Base-by-base conservation (phyloP, 73 alveolate genomes). In the Paramecium octaurelia region DNA sequence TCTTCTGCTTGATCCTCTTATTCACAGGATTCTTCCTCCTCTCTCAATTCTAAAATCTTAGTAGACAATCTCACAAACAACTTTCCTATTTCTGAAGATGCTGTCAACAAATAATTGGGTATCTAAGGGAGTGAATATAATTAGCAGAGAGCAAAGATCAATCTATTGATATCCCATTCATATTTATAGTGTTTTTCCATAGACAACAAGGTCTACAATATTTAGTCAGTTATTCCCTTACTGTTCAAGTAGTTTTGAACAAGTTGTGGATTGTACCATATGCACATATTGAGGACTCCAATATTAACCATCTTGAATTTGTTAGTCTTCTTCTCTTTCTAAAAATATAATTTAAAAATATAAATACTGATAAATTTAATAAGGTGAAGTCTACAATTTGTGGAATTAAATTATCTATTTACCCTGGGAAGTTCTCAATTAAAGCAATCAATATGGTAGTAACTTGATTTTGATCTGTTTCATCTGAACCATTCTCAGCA, bases 241-340 rank as follows among this genome's bases (percentile, higher is more conserved):
- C 43, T 27, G n/a, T 93, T 93, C 18, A 95, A 73, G 14, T 68
- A 38, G 24, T 40, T 24, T 83, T 92, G 64, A 20, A 95, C 89
- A 20, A 94, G 73, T 38, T 23, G 16, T 11, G 97, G 58, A 64
- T 95, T 95, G 92, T 95, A 95, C 93, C 95, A 95, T 88, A 95
- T 85, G 14, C 95, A 86, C 96, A 95, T 87, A 21, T 94, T 87
- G 23, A 95, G 42, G n/a, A 95, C 88, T 85, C 95, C 95, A 20
- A 95, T 20, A 46, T 94, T 40, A 76, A 92, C 77, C 36, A 95
- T 87, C 64, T 54, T 92, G 77, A 85, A 87, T 44, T 73, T 83
- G 58, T 86, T 95, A 14, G 93, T 84, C 35, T 77, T 48, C 42
- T 88, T 73, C 36, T 76, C 54, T 44, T 85, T 46, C 87, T 73